Evolutionary conservation across 202 grass and related monocot genomes (phyloP).

Genomic region (Setaria viridis): DNA sequence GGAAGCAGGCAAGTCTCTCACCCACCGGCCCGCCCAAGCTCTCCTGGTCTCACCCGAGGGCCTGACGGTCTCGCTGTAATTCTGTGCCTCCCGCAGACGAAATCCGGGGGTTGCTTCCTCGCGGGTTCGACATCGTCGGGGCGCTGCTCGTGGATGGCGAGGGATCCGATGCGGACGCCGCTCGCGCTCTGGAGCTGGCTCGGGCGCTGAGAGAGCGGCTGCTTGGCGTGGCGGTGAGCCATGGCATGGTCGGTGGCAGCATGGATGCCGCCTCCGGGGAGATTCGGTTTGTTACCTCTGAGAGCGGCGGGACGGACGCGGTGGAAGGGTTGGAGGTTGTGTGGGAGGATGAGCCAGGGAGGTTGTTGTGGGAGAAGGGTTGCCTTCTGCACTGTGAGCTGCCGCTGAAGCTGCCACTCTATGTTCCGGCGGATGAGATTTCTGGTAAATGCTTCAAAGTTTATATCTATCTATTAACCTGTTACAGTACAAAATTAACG

Average conservation of each 20-base stretch:
- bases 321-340: conserved; percentile 58
- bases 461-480: not conserved
- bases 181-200: conserved; percentile 54
- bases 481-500: not conserved
- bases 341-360: conserved; percentile 75
- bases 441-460: conserved; percentile 52
- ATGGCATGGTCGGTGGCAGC: conserved; percentile 63
- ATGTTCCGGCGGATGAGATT: conserved; percentile 56
- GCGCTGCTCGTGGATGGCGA: conserved; percentile 57
- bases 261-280: conserved; percentile 45
- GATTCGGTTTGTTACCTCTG: conserved; percentile 68
- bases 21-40: not conserved
- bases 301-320: conserved; percentile 26
- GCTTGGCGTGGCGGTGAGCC: conserved; percentile 53
- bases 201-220: conserved; percentile 57
- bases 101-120: conserved; percentile 67
- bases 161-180: conserved; percentile 41
- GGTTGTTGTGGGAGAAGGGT: conserved; percentile 78
- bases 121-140: conserved; percentile 86
- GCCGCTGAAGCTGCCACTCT: conserved; percentile 75
- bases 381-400: conserved; percentile 77
- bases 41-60: conserved; percentile 4
- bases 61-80: not conserved
- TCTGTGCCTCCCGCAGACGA: conserved; percentile 64
- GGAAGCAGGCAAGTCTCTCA: conserved; percentile 63